These are phyloP conservation scores for Astragalus glycyphyllos DNA, from an alignment of 306 rosid species.

Conservation along the genomic window DNA sequence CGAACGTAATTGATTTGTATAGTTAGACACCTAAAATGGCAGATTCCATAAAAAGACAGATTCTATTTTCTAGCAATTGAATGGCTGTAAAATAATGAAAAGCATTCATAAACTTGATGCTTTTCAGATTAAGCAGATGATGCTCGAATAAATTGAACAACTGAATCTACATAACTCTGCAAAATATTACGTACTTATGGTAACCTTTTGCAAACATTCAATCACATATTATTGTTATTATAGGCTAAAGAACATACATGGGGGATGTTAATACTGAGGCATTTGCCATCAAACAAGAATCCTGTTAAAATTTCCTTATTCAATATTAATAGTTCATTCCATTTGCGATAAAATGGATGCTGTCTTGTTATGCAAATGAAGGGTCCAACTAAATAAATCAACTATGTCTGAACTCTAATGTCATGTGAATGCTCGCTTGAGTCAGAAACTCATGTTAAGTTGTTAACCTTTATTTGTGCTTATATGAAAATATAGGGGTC, in stretches of 20 bases:
- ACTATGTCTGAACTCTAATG: not conserved
- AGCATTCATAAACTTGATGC: not conserved
- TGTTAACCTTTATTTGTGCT: conserved; percentile 26
- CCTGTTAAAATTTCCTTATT: not conserved
- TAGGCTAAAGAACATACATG: conserved; percentile 3
- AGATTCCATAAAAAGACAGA: not conserved
- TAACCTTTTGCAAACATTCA: not conserved
- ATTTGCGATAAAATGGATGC: conserved; percentile 24
- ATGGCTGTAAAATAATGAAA: conserved; percentile 7
- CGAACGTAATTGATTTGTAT: conserved; percentile 11
- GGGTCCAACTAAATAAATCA: conserved; percentile 4
- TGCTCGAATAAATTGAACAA: not conserved
- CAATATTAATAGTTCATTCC: conserved; percentile 2
- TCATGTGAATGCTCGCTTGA: not conserved
- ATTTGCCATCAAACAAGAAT: not conserved
- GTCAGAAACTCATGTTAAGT: conserved; percentile 20
- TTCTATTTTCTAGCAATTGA: conserved; percentile 24
- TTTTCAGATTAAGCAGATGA: conserved; percentile 1
- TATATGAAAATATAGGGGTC: conserved; percentile 67
- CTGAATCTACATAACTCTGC: not conserved
- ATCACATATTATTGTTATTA: not conserved
- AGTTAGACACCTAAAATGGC: not conserved
- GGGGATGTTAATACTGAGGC: conserved; percentile 13
- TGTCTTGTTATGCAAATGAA: conserved; percentile 6
- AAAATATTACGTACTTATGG: not conserved